Conservation (phyloP, 805 yeast species). For the Priceomyces melissophilus region DNA sequence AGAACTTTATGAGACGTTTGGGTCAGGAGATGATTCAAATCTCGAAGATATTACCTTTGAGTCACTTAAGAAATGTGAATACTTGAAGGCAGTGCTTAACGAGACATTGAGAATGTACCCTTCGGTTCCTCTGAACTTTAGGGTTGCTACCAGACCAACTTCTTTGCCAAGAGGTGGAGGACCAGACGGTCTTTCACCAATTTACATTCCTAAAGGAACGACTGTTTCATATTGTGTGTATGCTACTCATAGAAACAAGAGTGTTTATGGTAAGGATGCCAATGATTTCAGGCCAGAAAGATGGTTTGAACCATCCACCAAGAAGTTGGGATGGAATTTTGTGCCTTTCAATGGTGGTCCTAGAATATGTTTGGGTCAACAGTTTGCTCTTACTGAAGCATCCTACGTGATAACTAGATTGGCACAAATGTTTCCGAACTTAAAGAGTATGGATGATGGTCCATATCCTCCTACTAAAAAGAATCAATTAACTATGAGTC, state of each 20-base stretch:
- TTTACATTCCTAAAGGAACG: slow-evolving; percentile 43
- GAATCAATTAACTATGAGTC: slow-evolving; percentile 29
- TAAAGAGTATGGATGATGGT: slow-evolving; percentile 10
- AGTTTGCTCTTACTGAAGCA: slow-evolving; percentile 36
- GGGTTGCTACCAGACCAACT: slow-evolving; percentile 44
- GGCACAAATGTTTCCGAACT: slow-evolving; percentile 26
- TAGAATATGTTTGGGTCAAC: slow-evolving; percentile 36
- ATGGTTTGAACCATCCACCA: slow-evolving; percentile 22
- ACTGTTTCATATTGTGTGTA: slow-evolving; percentile 38
- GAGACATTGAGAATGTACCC: slow-evolving; percentile 46
- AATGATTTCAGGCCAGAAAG: slow-evolving; percentile 29
- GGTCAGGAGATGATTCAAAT: slow-evolving; percentile 27
- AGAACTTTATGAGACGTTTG: slow-evolving; percentile 30
- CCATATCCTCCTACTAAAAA: slow-evolving; percentile 25
- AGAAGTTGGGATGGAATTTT: slow-evolving; percentile 33
- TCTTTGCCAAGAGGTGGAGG: slow-evolving; percentile 52
- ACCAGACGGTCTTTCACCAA: slow-evolving; percentile 31
- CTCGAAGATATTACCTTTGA: slow-evolving; percentile 43
- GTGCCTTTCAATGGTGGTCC: slow-evolving; percentile 38
- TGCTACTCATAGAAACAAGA: slow-evolving; percentile 39
- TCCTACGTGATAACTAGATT: slow-evolving; percentile 27
- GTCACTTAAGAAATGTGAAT: slow-evolving; percentile 46
- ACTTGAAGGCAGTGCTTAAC: slow-evolving; percentile 44
- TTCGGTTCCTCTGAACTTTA: slow-evolving; percentile 48
- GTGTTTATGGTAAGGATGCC: slow-evolving; percentile 29